Evolutionary conservation across 192 early-diverging fungal genomes (phyloP), one percentile per base, ranked within the genome.

Genomic region (Coemansia sp.): DNA sequence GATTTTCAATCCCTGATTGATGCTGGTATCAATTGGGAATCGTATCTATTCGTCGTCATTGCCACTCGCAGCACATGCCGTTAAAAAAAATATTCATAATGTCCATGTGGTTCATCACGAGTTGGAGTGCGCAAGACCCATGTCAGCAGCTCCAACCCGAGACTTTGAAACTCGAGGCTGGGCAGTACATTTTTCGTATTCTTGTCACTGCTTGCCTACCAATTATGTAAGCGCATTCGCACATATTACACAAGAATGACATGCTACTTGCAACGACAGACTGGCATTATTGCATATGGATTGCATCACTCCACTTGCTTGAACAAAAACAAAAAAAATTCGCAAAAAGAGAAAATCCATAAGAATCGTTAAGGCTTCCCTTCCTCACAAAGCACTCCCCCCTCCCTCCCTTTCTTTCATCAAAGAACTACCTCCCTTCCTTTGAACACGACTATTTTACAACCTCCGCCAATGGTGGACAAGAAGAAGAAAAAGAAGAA

Each of bases 61-160:
- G 41, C 9, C 36, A 36, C 1, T 36, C 0, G 36, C 36, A 36
- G 7, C 36, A 36, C 36, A 36, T 36, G 36, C 36, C 9, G 36
- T 36, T 9, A 36, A 8, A 36, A 36, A 36, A 36, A 36, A 8
- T 9, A 36, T 42, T 42, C 15, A 13, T 13, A 42, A 42, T 5
- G 12, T 4, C 3, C 50, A 22, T 53, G 50, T 24, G 50, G 50
- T 53, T 9, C 22, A 22, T 53, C 50, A 53, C 50, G 20, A 20
- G 50, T 22, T 22, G 22, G 22, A 7, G 22, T 27, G 27, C 10
- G 22, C 46, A 9, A n/a, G 22, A 53, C 10, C 6, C 50, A 22
- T 48, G 46, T 53, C 50, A 53, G 50, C 50, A 7, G 50, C 19
- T 24, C 50, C 50, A 51, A 51, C 20, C 31, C 45, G 46, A 65